Percentiles rank a stretch among this genome's conserved stretches.
phyloP scores from a whole-genome alignment of 2,329 filamentous ascomycete genomes.

The Penicillium verrucosum region DNA sequence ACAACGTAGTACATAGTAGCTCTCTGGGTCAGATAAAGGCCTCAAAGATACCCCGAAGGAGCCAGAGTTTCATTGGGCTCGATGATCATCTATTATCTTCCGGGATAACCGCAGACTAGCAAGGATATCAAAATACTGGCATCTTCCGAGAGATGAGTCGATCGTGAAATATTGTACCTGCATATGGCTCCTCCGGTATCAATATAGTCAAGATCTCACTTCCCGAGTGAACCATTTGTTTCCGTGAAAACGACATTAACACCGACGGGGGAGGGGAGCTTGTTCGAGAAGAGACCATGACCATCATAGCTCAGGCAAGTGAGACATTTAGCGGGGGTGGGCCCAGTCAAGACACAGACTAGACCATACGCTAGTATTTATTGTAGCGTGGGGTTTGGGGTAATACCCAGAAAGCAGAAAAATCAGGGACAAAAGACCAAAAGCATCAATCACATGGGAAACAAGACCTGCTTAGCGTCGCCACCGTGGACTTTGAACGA shows the following conservation, averaged over 20 bases:
- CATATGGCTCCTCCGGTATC: not conserved
- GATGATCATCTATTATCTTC: not conserved
- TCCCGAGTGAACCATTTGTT: not conserved
- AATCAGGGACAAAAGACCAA: not conserved
- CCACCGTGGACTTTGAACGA: not conserved
- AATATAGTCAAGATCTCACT: not conserved
- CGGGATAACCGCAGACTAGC: not conserved
- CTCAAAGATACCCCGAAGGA: not conserved
- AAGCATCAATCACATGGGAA: not conserved
- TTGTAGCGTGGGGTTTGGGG: not conserved
- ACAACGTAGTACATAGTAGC: not conserved
- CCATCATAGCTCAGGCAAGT: not conserved
- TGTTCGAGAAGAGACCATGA: not conserved
- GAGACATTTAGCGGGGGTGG: slow-evolving; percentile 6
- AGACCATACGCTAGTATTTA: not conserved
- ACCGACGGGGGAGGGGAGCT: not conserved
- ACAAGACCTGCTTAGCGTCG: not conserved
- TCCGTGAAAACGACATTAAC: not conserved
- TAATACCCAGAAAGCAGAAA: not conserved
- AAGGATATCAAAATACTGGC: not conserved
- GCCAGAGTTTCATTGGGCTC: not conserved
- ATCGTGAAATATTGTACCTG: slow-evolving; percentile 5
- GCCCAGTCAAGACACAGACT: not conserved
- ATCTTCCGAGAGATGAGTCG: not conserved
- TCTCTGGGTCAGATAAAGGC: not conserved